Evolutionary conservation across 352 stramenopile genomes (phyloP), one percentile per base, ranked within the genome.

Genomic region (Globisporangium paroecandrum): DNA sequence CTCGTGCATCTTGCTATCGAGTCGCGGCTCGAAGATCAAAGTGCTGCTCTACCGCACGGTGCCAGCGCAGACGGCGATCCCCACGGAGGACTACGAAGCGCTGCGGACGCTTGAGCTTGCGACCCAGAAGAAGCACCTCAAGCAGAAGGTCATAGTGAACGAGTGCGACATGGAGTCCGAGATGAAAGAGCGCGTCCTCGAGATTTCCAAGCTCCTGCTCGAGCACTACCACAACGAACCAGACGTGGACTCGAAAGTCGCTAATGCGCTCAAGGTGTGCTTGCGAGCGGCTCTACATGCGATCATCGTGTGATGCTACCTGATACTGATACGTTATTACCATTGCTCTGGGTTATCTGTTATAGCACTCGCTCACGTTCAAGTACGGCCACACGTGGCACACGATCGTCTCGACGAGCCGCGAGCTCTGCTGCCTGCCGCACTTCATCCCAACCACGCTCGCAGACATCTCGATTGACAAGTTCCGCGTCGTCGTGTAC

Each of bases 301-400:
- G 58, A 27, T 62, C 29, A 7, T 8, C 29, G 29, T 8, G 29
- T 32, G 4, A 10, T 22, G 1, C 22, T 60, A 0, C 0, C 5
- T 9, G 18, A 25, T 41, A 9, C 22, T 24, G 27, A 43, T n/a
- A 15, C 36, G 36, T 41, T 41, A 41, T 41, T 5, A 13, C 36
- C 29, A 13, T 24, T 56, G 22, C 5, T 64, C 8, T 64, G 20
- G 22, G 36, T 56, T n/a, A 43, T 49, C 64, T 55, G 38, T 32
- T 32, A 8, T 51, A 87, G 76, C 80, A 90, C 46, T 81, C 82
- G 64, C 58, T 94, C 51, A 90, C 77, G n/a, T 78, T 77, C 57
- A 36, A 25, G 9, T 89, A 90, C 67, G 83, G 86, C 43, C 77
- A 82, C 58, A 94, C 82, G 59, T 94, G 86, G 86, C 86, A 94